These are phyloP conservation scores for Rhynchospora breviuscula DNA, from an alignment of 176 grass and related monocot species.

Conservation along the genomic window DNA sequence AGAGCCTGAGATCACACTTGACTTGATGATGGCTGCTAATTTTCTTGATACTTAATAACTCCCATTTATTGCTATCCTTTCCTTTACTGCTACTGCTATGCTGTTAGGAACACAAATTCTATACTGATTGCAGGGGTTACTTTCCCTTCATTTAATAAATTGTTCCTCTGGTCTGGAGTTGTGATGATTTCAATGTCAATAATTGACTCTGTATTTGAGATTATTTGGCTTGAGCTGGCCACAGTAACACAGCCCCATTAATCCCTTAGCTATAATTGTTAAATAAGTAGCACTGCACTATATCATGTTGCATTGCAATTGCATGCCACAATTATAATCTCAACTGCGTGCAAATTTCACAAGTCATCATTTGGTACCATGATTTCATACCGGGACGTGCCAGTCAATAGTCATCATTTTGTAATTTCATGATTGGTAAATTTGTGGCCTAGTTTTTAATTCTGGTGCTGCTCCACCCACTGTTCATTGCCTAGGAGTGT, in stretches of 20 bases:
- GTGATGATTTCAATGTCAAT: not conserved
- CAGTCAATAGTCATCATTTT: too few relatives aligned
- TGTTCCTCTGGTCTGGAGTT: not conserved
- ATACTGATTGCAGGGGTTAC: not conserved
- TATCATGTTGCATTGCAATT: too few relatives aligned
- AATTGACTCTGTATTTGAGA: not conserved
- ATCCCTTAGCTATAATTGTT: not conserved
- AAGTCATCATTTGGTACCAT: too few relatives aligned
- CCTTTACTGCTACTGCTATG: not conserved
- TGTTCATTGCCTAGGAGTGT: too few relatives aligned
- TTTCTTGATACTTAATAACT: constrained; percentile 74
- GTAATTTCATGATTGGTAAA: too few relatives aligned
- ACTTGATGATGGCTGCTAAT: constrained; percentile 97
- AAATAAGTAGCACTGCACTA: not conserved
- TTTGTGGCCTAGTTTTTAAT: too few relatives aligned
- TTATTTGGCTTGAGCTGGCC: not conserved
- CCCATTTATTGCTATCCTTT: not conserved
- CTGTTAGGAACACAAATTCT: not conserved
- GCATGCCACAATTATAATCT: too few relatives aligned
- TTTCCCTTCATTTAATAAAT: not conserved
- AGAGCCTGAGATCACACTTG: constrained; percentile 77
- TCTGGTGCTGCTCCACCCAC: too few relatives aligned
- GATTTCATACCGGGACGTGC: too few relatives aligned
- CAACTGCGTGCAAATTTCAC: too few relatives aligned
- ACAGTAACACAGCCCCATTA: not conserved